Conservation (phyloP, 2,329 filamentous ascomycete genomes). For the Fusarium sp. region DNA sequence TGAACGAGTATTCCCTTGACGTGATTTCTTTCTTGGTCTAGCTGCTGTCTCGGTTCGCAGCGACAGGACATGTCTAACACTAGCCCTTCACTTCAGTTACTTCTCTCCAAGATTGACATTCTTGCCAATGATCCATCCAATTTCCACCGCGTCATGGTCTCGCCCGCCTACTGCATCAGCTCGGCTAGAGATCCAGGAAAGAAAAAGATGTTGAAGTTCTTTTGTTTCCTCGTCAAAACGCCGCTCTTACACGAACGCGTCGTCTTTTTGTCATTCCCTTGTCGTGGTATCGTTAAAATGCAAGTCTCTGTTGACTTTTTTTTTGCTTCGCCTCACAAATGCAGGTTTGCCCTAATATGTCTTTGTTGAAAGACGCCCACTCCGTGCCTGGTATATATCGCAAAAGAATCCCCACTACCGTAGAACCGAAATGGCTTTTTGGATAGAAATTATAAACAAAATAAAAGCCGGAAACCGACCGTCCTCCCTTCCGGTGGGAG, state of each 20-base stretch:
- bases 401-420: conserved; percentile 43
- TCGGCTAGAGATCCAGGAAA: conserved; percentile 56
- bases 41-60: conserved; percentile 39
- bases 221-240: conserved; percentile 58
- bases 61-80: conserved; percentile 34
- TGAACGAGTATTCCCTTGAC: conserved; percentile 19
- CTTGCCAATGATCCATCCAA: conserved; percentile 29
- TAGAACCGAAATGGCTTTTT: conserved; percentile 40
- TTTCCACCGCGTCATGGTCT: conserved; percentile 33
- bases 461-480: conserved; percentile 51
- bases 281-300: conserved; percentile 55
- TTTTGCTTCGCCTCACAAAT: conserved; percentile 52
- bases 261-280: conserved; percentile 47
- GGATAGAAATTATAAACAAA: conserved; percentile 44
- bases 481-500: conserved; percentile 48
- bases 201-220: conserved; percentile 61
- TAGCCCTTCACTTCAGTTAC: conserved; percentile 3
- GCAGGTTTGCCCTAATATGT: conserved; percentile 51
- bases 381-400: conserved; percentile 51
- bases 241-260: conserved; percentile 48
- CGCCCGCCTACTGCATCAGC: conserved; percentile 50
- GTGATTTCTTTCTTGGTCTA: conserved; percentile 42
- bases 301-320: conserved; percentile 50
- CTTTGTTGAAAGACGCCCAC: conserved; percentile 62
- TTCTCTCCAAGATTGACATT: conserved; percentile 16